A percentile compares a stretch with the other conserved stretches of the same genome.
phyloP scores from a whole-genome alignment of 331 rosid species.

The Telfairia occidentalis region DNA sequence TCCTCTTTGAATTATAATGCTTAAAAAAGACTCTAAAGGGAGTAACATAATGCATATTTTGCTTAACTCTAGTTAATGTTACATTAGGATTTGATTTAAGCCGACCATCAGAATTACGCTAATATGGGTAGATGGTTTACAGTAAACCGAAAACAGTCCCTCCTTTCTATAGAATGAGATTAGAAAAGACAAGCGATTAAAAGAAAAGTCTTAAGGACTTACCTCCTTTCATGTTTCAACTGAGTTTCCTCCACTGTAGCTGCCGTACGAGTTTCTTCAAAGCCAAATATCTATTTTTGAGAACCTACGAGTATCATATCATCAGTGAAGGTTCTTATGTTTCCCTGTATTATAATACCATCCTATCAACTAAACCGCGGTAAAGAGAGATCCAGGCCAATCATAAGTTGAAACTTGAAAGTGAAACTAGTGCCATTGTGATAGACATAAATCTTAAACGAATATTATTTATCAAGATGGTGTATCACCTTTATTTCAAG shows the following conservation, averaged over 20 bases:
- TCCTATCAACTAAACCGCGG: background rate
- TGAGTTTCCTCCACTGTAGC: background rate
- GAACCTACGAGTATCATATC: background rate
- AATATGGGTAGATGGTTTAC: too few species aligned
- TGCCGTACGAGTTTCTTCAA: too few species aligned
- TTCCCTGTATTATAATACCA: background rate
- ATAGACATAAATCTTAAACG: background rate
- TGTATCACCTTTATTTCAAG: background rate
- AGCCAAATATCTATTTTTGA: too few species aligned
- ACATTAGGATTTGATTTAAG: background rate
- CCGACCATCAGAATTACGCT: background rate
- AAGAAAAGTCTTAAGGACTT: background rate
- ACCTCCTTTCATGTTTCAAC: background rate
- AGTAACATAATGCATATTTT: too few species aligned
- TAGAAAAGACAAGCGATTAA: background rate
- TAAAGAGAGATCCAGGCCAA: background rate
- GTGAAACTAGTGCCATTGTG: background rate
- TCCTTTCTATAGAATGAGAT: background rate
- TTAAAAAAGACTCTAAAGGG: too few species aligned
- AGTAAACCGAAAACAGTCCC: background rate
- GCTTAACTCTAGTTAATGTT: background rate
- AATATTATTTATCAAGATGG: background rate
- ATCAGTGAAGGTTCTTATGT: background rate
- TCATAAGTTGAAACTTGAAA: background rate
- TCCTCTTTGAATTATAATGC: too few species aligned